These are phyloP conservation scores for Pseudoneurospora amorphoporcata DNA, from an alignment of 495 filamentous ascomycete genomes.

Conservation along the genomic window DNA sequence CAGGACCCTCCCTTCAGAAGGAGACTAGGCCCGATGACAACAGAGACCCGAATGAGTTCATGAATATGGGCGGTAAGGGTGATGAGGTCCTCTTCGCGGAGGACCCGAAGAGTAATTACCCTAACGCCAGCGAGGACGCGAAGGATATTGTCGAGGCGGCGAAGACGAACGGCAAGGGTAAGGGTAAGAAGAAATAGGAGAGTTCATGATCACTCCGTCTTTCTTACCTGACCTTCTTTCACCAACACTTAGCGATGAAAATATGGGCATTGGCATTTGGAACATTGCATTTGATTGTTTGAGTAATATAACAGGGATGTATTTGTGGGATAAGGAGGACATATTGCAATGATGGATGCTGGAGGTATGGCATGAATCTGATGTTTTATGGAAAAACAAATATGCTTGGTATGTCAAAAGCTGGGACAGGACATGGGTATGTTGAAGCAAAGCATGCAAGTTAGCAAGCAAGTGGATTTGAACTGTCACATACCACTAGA, in stretches of 20 bases:
- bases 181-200: constrained; percentile 8
- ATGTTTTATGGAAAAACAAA: not conserved
- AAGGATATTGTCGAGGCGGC: constrained; percentile 22
- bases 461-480: not conserved
- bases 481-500: not conserved
- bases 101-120: constrained; percentile 41
- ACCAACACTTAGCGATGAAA: not conserved
- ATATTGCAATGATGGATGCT: not conserved
- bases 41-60: constrained; percentile 63
- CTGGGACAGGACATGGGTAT: not conserved
- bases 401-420: not conserved
- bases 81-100: constrained; percentile 67
- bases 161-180: constrained; percentile 21
- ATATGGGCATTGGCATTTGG: not conserved
- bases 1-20: constrained; percentile 4
- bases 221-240: not conserved
- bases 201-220: not conserved
- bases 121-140: constrained; percentile 7
- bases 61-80: constrained; percentile 70
- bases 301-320: not conserved
- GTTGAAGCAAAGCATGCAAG: not conserved
- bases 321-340: not conserved
- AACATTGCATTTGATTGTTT: not conserved
- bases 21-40: constrained; percentile 55
- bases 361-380: not conserved